Evolutionary conservation across 2,329 filamentous ascomycete species (phyloP), one percentile per base, ranked within the genome.

Genomic region (Ceratocystis destructans): DNA sequence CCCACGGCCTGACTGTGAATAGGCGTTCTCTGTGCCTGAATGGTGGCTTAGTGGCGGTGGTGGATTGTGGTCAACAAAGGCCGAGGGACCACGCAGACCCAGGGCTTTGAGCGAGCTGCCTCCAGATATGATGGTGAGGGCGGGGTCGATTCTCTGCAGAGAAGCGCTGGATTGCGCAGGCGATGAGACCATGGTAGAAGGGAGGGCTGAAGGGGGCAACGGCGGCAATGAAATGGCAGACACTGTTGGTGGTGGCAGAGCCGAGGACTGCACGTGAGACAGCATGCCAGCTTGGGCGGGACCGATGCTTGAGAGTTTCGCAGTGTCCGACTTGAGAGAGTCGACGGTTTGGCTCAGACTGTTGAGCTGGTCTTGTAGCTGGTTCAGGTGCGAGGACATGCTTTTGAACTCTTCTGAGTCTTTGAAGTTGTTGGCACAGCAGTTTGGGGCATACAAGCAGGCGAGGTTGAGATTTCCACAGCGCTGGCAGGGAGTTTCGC

Each of bases 381-480:
- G 81, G 10, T 79, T 78, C 68, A 96, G 84, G 70, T 94, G 88
- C 44, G 82, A 79, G 65, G 85, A 83, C 85, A 96, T 90, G 46
- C 86, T 82, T 72, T 86, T 89, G 79, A 91, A 96, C 74, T 96
- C 92, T 8, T 95, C 89, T 61, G 90, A 91, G 72, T 96, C 92
- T 75, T 93, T 94, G 80, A 96, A 91, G 75, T 84, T 90, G 78
- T 84, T 92, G 69, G 83, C 77, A 73, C 83, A 86, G 73, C 85
- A 86, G 71, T 86, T 86, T 15, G 84, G 81, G 5, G 85, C 80
- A 75, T 88, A 88, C 57, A 86, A 77, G 71, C 86, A 88, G 69
- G 81, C 75, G 20, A 87, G 78, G 70, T 83, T 85, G 73, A 88
- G 83, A 70, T 87, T 86, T 70, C 85, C 83, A 71, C 87, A 89